Conservation (phyloP, 345 rosid genomes). For the Litchi chinensis region DNA sequence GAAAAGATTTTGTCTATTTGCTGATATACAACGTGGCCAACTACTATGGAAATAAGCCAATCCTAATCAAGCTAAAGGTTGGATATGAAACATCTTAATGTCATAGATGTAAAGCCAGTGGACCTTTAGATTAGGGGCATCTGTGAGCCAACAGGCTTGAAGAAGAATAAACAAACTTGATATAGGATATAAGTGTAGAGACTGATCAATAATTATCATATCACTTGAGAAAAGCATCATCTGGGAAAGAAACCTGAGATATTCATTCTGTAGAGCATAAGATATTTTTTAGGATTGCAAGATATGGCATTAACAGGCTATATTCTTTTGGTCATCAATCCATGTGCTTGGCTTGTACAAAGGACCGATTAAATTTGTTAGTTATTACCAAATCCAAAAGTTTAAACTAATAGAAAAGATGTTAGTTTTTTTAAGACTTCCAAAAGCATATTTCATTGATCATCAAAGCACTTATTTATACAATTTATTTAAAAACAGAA, state of each 20-base stretch:
- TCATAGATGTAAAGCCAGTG: neutral
- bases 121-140: neutral
- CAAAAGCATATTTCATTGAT: too few species aligned
- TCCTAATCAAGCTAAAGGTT: neutral
- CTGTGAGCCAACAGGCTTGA: neutral
- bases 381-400: too few species aligned
- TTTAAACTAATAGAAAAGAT: too few species aligned
- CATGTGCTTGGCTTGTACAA: neutral
- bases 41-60: neutral
- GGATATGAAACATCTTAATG: neutral
- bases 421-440: too few species aligned
- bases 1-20: conserved; percentile 7
- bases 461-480: too few species aligned
- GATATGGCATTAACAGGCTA: neutral
- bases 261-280: neutral
- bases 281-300: neutral
- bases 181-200: neutral
- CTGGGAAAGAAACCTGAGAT: neutral
- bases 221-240: neutral
- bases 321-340: neutral
- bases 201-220: neutral
- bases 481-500: too few species aligned
- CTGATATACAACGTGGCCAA: neutral
- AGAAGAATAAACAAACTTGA: neutral
- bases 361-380: neutral